Evolutionary conservation across 768 basidiomycete species (phyloP).

Genomic region (Sutorius australiensis): DNA sequence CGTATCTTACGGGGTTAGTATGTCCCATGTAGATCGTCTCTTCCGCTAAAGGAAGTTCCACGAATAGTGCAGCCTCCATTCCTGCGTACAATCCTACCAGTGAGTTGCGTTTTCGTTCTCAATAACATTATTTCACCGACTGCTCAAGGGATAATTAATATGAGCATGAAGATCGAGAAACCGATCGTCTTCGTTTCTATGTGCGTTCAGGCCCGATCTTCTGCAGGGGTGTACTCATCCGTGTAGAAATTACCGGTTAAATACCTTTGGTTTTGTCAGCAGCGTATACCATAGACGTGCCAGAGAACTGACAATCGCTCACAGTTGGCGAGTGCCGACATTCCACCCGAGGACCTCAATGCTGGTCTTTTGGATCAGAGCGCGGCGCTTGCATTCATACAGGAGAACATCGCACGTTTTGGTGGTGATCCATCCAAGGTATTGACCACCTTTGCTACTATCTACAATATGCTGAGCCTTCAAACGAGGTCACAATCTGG

Average conservation of each 20-base stretch:
- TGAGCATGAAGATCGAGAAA: slow-evolving; percentile 7
- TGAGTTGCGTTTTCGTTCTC: background rate
- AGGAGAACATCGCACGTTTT: slow-evolving; percentile 63
- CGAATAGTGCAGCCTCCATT: slow-evolving; percentile 14
- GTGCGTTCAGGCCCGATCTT: background rate
- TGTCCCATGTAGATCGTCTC: background rate
- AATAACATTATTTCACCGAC: background rate
- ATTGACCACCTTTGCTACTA: background rate
- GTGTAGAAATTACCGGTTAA: slow-evolving; percentile 14
- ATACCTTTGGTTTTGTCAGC: slow-evolving; percentile 20
- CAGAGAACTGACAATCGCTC: slow-evolving; percentile 9
- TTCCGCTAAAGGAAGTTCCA: background rate
- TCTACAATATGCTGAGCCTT: background rate
- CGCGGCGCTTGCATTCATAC: slow-evolving; percentile 54
- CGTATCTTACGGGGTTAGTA: slow-evolving; percentile 9
- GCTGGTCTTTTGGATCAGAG: slow-evolving; percentile 60
- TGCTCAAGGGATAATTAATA: slow-evolving; percentile 8
- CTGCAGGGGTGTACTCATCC: background rate
- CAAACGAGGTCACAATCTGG: slow-evolving; percentile 17
- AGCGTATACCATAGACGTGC: no score
- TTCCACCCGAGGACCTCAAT: slow-evolving; percentile 50
- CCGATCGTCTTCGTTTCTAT: slow-evolving; percentile 18
- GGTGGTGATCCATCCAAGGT: slow-evolving; percentile 60
- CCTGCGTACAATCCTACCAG: slow-evolving; percentile 15
- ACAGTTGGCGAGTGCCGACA: slow-evolving; percentile 45